These are phyloP conservation scores for Cryoendolithus antarcticus DNA, from an alignment of 2,329 filamentous ascomycete genomes.

Conservation along the genomic window DNA sequence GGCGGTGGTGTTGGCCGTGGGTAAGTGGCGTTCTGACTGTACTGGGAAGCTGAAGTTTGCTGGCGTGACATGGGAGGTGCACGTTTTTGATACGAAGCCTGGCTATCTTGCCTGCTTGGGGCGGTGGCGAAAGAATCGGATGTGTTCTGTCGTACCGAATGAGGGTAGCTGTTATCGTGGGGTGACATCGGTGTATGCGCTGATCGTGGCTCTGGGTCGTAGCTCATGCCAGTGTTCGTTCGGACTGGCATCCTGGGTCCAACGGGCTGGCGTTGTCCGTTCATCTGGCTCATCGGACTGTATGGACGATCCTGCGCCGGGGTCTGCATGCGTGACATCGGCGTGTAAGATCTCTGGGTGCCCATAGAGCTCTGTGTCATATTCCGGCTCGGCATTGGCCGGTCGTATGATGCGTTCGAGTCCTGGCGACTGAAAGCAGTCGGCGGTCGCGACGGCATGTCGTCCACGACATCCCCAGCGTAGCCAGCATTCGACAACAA, in stretches of 20 bases:
- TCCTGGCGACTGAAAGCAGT: conserved; percentile 13
- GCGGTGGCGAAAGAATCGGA: conserved; percentile 13
- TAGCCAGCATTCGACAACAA: conserved; percentile 47
- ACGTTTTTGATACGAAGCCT: conserved; percentile 9
- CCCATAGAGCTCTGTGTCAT: conserved; percentile 9
- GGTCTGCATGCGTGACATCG: conserved; percentile 5
- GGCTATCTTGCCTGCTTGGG: conserved; percentile 11
- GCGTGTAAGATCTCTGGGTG: conserved; percentile 8
- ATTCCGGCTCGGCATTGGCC: conserved; percentile 9
- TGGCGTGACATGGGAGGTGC: conserved; percentile 3
- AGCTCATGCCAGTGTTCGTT: neutral
- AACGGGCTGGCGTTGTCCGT: conserved; percentile 1
- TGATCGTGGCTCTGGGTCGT: neutral
- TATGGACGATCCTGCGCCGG: conserved; percentile 4
- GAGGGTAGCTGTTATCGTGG: neutral
- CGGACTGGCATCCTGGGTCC: conserved; percentile 1
- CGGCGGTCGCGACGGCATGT: conserved; percentile 12
- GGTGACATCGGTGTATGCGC: neutral
- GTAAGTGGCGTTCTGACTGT: conserved; percentile 15
- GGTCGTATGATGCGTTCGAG: conserved; percentile 13
- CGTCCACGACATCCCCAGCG: conserved; percentile 11
- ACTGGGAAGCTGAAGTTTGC: conserved; percentile 11
- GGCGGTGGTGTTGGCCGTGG: conserved; percentile 8
- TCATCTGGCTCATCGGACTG: conserved; percentile 14
- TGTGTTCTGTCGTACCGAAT: conserved; percentile 15